Conservation (phyloP, 352 stramenopile genomes). For the Pythium periplocum region DNA sequence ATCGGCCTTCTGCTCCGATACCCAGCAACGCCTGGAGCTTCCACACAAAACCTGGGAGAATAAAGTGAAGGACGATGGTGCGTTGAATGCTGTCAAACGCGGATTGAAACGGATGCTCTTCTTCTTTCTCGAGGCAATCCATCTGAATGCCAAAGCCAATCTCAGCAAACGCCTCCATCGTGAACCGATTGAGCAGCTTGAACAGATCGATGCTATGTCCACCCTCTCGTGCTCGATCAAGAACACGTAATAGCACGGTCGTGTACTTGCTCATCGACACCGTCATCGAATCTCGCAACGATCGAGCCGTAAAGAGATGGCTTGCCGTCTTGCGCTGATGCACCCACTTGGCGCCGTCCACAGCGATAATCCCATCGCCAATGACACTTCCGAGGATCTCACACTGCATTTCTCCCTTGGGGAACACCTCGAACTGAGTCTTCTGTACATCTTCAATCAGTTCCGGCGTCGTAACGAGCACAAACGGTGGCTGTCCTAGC, state of each 20-base stretch:
- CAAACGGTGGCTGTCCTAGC: neutral
- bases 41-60: constrained; percentile 34
- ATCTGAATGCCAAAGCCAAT: constrained; percentile 53
- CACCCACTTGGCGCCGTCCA: constrained; percentile 38
- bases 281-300: constrained; percentile 41
- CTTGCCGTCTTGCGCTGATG: constrained; percentile 44
- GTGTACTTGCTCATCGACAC: constrained; percentile 29
- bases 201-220: constrained; percentile 29
- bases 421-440: neutral
- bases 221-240: constrained; percentile 7
- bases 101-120: constrained; percentile 44
- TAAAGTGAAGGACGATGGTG: constrained; percentile 20
- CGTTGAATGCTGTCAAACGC: constrained; percentile 37
- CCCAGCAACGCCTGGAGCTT: constrained; percentile 28
- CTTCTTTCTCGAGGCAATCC: constrained; percentile 26
- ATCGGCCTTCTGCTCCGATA: constrained; percentile 23
- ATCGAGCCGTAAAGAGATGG: constrained; percentile 37
- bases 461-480: neutral
- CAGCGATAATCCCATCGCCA: constrained; percentile 51
- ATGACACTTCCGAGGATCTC: constrained; percentile 30
- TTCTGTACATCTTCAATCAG: neutral
- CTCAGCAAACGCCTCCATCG: constrained; percentile 44
- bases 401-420: constrained; percentile 7
- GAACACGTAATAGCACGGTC: constrained; percentile 23
- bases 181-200: constrained; percentile 36